Percentiles rank a stretch among this genome's conserved stretches.
Conservation (phyloP, 75 land plant genomes). For the Azolla pinnata region DNA sequence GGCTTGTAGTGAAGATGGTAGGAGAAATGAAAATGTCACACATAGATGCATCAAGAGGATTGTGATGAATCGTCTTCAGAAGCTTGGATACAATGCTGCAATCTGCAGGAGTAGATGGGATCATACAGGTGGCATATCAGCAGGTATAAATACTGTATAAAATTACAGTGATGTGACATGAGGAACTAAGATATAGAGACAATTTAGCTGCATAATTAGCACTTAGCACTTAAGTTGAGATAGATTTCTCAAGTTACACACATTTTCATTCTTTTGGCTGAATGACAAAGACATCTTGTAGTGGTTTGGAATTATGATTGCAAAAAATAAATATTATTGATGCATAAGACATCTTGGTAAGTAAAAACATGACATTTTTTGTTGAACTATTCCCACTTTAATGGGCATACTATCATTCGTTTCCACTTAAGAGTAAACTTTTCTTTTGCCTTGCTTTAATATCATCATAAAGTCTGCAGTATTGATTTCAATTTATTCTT, state of each 20-base stretch:
- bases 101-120: constrained; percentile 84
- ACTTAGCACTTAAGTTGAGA: too few relatives aligned
- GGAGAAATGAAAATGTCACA: constrained; percentile 28
- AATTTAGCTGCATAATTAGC: too few relatives aligned
- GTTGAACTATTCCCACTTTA: too few relatives aligned
- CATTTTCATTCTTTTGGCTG: too few relatives aligned
- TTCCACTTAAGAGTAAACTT: neutral
- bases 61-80: constrained; percentile 33
- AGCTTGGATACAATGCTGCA: constrained; percentile 57
- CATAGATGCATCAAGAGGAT: constrained; percentile 17
- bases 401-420: too few relatives aligned
- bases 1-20: constrained; percentile 9
- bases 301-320: too few relatives aligned
- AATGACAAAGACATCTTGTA: too few relatives aligned
- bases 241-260: too few relatives aligned
- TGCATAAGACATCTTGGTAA: too few relatives aligned
- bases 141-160: constrained; percentile 30
- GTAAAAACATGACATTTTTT: too few relatives aligned
- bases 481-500: neutral
- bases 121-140: constrained; percentile 37
- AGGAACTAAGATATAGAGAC: neutral
- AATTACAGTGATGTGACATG: neutral
- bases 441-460: neutral
- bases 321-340: too few relatives aligned
- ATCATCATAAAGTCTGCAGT: neutral